phyloP scores from a whole-genome alignment of 768 basidiomycete species.

The Russula earlei region DNA sequence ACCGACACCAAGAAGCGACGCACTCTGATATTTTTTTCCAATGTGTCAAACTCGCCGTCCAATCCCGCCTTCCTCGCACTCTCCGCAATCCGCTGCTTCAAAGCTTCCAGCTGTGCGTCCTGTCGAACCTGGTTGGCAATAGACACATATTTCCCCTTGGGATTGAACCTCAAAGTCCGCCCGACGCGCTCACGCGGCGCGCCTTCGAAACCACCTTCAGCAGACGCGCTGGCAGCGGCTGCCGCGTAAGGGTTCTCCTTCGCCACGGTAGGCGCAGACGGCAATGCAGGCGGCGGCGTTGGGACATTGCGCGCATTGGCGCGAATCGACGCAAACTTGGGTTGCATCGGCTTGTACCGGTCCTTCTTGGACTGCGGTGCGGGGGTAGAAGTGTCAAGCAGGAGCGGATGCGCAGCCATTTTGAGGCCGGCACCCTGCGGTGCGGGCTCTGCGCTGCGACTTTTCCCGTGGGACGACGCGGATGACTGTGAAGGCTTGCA shows the following conservation, averaged over 20 bases:
- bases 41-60: conserved; percentile 83
- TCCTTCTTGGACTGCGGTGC: conserved; percentile 76
- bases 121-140: conserved; percentile 62
- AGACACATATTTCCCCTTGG: conserved; percentile 85
- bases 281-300: conserved; percentile 43
- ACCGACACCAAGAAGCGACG: conserved; percentile 20
- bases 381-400: conserved; percentile 56
- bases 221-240: conserved; percentile 32
- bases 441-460: conserved; percentile 45
- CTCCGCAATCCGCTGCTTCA: conserved; percentile 90
- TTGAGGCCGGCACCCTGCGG: conserved; percentile 79
- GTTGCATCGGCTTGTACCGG: conserved; percentile 96
- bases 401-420: conserved; percentile 83
- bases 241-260: conserved; percentile 75
- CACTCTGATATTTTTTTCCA: conserved; percentile 86
- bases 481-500: conserved; percentile 33
- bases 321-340: conserved; percentile 95
- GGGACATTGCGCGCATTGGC: conserved; percentile 74
- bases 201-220: conserved; percentile 62
- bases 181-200: conserved; percentile 62
- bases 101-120: conserved; percentile 74
- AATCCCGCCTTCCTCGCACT: conserved; percentile 88
- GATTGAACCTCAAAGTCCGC: conserved; percentile 75
- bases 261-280: conserved; percentile 27
- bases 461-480: conserved; percentile 47